Conservation (phyloP, 2,329 filamentous ascomycete species). For the Microdochium paspali region DNA sequence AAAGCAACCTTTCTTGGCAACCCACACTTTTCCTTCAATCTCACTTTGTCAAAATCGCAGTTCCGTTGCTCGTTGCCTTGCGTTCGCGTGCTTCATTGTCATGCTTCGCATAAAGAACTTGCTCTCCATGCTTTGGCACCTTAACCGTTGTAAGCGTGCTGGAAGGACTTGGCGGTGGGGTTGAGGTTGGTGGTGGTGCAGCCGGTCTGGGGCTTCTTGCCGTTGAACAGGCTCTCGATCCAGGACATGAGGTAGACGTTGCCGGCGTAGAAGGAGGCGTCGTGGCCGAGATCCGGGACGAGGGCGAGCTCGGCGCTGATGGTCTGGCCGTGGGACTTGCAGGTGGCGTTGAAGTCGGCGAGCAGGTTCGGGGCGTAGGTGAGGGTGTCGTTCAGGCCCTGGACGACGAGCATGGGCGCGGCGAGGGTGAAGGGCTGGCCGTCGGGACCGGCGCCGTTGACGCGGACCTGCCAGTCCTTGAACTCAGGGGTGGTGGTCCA, state of each 20-base stretch:
- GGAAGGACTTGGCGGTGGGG: neutral
- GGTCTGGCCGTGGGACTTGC: constrained; percentile 2
- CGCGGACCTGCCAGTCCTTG: neutral
- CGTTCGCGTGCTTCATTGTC: no score
- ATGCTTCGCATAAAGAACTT: no score
- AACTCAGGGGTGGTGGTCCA: constrained; percentile 3
- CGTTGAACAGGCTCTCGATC: neutral
- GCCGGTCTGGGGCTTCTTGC: neutral
- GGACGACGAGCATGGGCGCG: constrained; percentile 11
- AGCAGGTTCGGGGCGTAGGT: neutral
- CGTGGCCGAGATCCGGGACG: constrained; percentile 1
- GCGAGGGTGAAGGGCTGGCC: constrained; percentile 8
- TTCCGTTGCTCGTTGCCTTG: no score
- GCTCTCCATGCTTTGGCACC: neutral
- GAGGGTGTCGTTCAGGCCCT: constrained; percentile 9
- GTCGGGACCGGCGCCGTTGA: constrained; percentile 8
- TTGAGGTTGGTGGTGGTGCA: neutral
- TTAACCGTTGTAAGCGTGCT: neutral
- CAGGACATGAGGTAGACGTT: neutral
- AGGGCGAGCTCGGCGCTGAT: neutral
- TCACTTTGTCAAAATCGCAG: no score
- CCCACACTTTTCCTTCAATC: no score
- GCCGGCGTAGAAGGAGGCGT: neutral
- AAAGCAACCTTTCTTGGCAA: no score
- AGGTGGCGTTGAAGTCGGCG: constrained; percentile 6